Percentiles rank a stretch among this genome's conserved stretches.
phyloP scores from a whole-genome alignment of 352 stramenopile genomes.

The Globisporangium camurandrum region DNA sequence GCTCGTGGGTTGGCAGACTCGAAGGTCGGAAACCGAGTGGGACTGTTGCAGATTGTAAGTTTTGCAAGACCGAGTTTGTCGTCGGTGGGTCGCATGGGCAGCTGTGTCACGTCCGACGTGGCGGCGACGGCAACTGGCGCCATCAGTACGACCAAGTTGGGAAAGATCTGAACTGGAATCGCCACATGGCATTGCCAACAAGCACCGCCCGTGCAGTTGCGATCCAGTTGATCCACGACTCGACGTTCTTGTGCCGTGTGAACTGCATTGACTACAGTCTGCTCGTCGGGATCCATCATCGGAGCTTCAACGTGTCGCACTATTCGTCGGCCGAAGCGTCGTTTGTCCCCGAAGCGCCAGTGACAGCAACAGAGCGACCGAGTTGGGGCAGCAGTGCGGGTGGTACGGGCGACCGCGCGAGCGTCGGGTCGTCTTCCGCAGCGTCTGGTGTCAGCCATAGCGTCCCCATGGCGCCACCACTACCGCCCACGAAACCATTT shows the following conservation, averaged over 20 bases:
- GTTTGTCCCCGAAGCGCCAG: constrained; percentile 21
- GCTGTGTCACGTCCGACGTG: constrained; percentile 45
- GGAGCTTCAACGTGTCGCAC: constrained; percentile 76
- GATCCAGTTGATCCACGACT: constrained; percentile 78
- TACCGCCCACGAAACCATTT: constrained; percentile 33
- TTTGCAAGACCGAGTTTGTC: constrained; percentile 54
- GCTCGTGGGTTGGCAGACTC: constrained; percentile 74
- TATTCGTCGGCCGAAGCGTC: constrained; percentile 50
- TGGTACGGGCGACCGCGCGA: constrained; percentile 7
- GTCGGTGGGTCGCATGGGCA: constrained; percentile 68
- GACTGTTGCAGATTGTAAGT: constrained; percentile 66
- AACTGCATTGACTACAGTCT: constrained; percentile 96
- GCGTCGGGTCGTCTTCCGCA: too few species aligned
- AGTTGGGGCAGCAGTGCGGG: constrained; percentile 13
- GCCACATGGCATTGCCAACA: constrained; percentile 61
- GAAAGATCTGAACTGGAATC: constrained; percentile 83
- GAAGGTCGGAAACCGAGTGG: constrained; percentile 67
- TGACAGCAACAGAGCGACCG: neutral
- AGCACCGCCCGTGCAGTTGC: constrained; percentile 48
- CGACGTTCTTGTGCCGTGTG: constrained; percentile 85
- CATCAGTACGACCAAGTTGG: constrained; percentile 78
- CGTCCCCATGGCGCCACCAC: neutral
- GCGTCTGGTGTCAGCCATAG: too few species aligned
- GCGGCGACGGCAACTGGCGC: constrained; percentile 55
- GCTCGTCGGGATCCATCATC: constrained; percentile 90